Evolutionary conservation across 345 rosid species (phyloP).

Genomic region (Lumnitzera littorea): DNA sequence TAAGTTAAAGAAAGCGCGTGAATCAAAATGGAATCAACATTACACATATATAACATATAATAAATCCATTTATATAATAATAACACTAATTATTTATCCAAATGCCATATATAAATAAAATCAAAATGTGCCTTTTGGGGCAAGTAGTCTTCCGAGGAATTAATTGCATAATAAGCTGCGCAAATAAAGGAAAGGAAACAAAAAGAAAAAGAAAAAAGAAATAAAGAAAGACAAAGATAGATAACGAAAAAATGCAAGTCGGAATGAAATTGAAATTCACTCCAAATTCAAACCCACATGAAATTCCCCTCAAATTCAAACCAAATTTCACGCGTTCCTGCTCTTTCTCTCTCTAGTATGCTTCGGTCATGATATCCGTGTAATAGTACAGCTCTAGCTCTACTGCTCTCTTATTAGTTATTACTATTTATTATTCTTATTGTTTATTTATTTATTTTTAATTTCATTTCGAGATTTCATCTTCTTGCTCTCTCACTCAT

Average conservation of each 20-base stretch:
- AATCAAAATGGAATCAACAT: too few relatives aligned
- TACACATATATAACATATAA: too few relatives aligned
- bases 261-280: constrained; percentile 66
- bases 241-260: constrained; percentile 43
- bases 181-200: constrained; percentile 15
- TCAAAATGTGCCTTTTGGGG: neutral
- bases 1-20: too few relatives aligned
- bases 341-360: neutral
- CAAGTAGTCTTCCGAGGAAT: constrained; percentile 9
- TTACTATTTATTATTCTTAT: neutral
- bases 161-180: constrained; percentile 28
- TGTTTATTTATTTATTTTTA: neutral
- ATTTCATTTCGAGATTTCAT: neutral
- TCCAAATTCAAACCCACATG: constrained; percentile 30
- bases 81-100: too few relatives aligned
- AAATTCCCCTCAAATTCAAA: constrained; percentile 26
- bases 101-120: too few relatives aligned
- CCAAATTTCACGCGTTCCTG: constrained; percentile 2
- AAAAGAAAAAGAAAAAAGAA: neutral
- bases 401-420: neutral
- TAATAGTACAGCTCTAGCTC: constrained; percentile 14
- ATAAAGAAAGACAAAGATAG: neutral
- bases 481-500: neutral
- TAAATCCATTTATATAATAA: too few relatives aligned
- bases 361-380: constrained; percentile 44